Evolutionary conservation across 2,329 filamentous ascomycete species (phyloP).

Genomic region (Eutypa lata): DNA sequence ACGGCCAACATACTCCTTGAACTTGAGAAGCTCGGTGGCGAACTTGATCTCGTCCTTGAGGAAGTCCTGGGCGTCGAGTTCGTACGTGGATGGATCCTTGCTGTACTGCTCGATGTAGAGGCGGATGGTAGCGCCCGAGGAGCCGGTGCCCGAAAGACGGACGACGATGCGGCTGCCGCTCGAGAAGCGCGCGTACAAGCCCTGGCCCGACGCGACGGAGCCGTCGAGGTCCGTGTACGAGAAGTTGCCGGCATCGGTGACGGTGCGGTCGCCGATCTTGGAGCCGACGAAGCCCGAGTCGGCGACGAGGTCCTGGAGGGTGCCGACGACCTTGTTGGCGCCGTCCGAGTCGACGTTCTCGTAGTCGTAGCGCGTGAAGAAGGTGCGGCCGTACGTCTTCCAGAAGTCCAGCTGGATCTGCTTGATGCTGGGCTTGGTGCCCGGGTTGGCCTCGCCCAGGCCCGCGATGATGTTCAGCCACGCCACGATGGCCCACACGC

Average conservation of each 20-base stretch:
- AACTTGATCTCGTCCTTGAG: slow-evolving; percentile 85
- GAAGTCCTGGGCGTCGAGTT: slow-evolving; percentile 86
- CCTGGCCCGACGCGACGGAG: slow-evolving; percentile 92
- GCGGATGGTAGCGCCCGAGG: slow-evolving; percentile 91
- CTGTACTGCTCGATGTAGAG: slow-evolving; percentile 97
- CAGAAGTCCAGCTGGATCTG: slow-evolving; percentile 98
- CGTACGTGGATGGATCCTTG: slow-evolving; percentile 73
- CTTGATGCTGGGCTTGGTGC: slow-evolving; percentile 83
- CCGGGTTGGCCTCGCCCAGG: slow-evolving; percentile 77
- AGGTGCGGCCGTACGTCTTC: slow-evolving; percentile 91
- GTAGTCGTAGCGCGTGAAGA: slow-evolving; percentile 99
- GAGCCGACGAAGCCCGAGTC: slow-evolving; percentile 76
- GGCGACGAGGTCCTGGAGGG: slow-evolving; percentile 75
- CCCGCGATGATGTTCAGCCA: slow-evolving; percentile 99
- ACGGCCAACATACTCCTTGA: slow-evolving; percentile 89
- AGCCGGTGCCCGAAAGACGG: slow-evolving; percentile 90
- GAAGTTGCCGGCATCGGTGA: slow-evolving; percentile 90
- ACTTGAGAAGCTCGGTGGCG: slow-evolving; percentile 80
- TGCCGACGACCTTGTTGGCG: slow-evolving; percentile 83
- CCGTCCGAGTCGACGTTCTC: slow-evolving; percentile 90
- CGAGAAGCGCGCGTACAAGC: slow-evolving; percentile 90
- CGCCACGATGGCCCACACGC: slow-evolving; percentile 93
- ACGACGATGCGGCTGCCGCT: slow-evolving; percentile 95
- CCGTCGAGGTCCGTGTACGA: slow-evolving; percentile 98
- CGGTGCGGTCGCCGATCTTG: slow-evolving; percentile 73